Evolutionary conservation across 306 rosid genomes (phyloP).

Genomic region (Begonia loranthoides): DNA sequence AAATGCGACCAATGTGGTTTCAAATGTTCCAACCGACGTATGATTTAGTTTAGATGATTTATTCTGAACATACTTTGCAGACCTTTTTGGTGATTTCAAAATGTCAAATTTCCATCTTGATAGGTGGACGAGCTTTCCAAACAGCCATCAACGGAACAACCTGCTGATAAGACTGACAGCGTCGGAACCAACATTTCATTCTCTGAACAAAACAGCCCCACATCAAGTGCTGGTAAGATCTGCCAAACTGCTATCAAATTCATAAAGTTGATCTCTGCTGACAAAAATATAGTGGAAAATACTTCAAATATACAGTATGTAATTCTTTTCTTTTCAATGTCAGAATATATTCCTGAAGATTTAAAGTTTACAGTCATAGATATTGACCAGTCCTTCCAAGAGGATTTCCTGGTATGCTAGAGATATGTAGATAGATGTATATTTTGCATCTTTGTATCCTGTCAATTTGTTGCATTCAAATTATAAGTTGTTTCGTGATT

Average conservation of each 20-base stretch:
- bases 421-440: no score
- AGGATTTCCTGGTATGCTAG: constrained; percentile 42
- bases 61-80: neutral
- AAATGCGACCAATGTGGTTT: neutral
- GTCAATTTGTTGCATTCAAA: no score
- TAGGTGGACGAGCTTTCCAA: constrained; percentile 32
- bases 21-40: no score
- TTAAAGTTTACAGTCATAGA: constrained; percentile 24
- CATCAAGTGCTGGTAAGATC: constrained; percentile 17
- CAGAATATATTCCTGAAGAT: constrained; percentile 28
- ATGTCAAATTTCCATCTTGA: constrained; percentile 5
- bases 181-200: constrained; percentile 9
- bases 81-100: neutral
- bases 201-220: constrained; percentile 23
- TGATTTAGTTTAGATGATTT: no score
- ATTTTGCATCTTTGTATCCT: no score
- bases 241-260: constrained; percentile 6
- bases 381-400: constrained; percentile 38
- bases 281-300: no score
- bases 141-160: constrained; percentile 20
- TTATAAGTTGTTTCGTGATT: no score
- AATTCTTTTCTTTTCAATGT: constrained; percentile 5
- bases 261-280: no score
- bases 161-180: constrained; percentile 17
- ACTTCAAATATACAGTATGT: no score